A percentile compares a stretch with the other conserved stretches of the same genome.
These are phyloP conservation scores for Boletus vinaceobasis DNA, from an alignment of 768 basidiomycete genomes.

Conservation along the genomic window DNA sequence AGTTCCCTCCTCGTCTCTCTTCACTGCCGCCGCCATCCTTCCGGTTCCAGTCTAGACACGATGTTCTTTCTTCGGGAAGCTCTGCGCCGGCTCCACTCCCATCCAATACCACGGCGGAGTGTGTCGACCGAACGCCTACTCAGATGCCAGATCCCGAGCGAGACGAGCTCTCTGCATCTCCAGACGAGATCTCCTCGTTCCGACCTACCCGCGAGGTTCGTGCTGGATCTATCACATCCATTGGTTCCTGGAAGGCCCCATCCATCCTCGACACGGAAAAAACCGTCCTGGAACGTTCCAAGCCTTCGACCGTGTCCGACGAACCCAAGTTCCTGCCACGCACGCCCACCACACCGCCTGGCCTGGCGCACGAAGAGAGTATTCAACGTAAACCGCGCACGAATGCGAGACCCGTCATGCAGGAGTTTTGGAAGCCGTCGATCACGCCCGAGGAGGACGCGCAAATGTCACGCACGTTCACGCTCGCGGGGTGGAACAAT, in stretches of 20 bases:
- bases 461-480: conserved; percentile 35
- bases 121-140: conserved; percentile 18
- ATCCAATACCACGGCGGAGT: conserved; percentile 15
- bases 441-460: conserved; percentile 45
- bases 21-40: background rate
- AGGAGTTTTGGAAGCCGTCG: conserved; percentile 51
- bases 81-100: conserved; percentile 4
- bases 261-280: conserved; percentile 25
- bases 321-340: conserved; percentile 30
- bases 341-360: conserved; percentile 20
- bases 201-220: conserved; percentile 22
- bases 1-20: background rate
- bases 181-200: conserved; percentile 19
- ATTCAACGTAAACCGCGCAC: conserved; percentile 35
- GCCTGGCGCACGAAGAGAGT: conserved; percentile 23
- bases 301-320: conserved; percentile 21
- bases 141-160: conserved; percentile 18
- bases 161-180: conserved; percentile 18
- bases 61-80: conserved; percentile 6
- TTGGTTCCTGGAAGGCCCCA: conserved; percentile 28
- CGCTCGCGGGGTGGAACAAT: conserved; percentile 45
- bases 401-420: conserved; percentile 34
- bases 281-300: conserved; percentile 22
- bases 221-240: conserved; percentile 28
- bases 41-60: conserved; percentile 1